Base-by-base conservation (phyloP, 2,329 filamentous ascomycete species). In the Colletotrichum zoysiae region DNA sequence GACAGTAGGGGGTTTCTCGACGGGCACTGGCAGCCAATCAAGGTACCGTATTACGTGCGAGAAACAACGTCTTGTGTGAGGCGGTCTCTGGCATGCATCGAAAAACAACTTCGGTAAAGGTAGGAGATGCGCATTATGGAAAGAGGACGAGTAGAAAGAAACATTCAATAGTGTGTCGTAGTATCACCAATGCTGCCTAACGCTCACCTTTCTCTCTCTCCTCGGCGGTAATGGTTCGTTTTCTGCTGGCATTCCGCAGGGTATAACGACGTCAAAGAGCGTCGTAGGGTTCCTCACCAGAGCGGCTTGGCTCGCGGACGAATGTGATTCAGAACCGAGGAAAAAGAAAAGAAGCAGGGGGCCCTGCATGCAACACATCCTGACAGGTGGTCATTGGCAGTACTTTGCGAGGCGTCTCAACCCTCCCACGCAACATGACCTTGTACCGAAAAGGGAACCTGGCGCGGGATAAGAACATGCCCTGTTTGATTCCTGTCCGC, bases 341-440 rank as follows among this genome's bases (percentile, higher is more conserved):
- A 55, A 68, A 67, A 71, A 68, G 59, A 63, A 71, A 68, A 8
- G n/a, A 42, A 64, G 35, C 51, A 55, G 23, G 38, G 59, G 64
- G 58, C 35, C 65, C 30, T 68, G 46, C 65, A 58, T 33, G 69
- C 59, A 65, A 71, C 58, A 40, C 53, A 51, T 59, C 26, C 56
- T 68, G 58, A 64, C 69, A 71, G 65, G 58, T 64, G 65, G 58
- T 68, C 69, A 67, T 60, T 56, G 50, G 30, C 42, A 23, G 57
- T 50, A 42, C 18, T 40, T 40, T 59, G 26, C 11, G 26, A 38
- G 51, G 50, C 63, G 65, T 71, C 65, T 64, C 53, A 59, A 23
- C 12, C 48, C 58, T 55, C 50, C 46, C 58, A 68, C 38, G 51
- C 26, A 59, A 18, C 23, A 51, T 51, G 23, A 50, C 26, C 44